Evolutionary conservation across 768 basidiomycete species (phyloP), one percentile per base, ranked within the genome.

Genomic region (Cyathus striatus): DNA sequence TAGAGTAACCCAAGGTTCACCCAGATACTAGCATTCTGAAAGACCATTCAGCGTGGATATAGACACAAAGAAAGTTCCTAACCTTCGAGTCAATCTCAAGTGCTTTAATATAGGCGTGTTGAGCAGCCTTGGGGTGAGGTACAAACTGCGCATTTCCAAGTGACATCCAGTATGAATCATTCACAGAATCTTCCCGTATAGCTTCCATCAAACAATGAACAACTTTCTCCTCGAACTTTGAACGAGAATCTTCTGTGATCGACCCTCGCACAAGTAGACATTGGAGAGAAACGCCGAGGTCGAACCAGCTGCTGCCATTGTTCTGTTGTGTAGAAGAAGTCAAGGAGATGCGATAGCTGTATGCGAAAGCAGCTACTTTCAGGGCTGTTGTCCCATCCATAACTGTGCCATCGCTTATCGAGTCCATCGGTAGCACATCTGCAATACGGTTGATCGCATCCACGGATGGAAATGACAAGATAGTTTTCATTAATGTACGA

Each of bases 81-180:
- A 88, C 90, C 73, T 95, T 95, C 0, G 78, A 62, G 57, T 97
- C 83, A 27, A 89, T 68, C 52, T 97, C 94, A 36, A 98, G 62
- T 4, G 93, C 86, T 45, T 79, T 86, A 56, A 97, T 81, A 53
- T 90, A 96, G 3, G 90, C 87, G 64, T 98, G 92, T 61, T 99
- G 95, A 2, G 90, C 83, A 1, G 79, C 69, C 51, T 81, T 85
- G 0, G 86, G 75, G 33, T 86, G 80, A 12, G 65, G 68, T 6
- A 73, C 53, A 53, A 91, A 87, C 45, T 83, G 70, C 13, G 85
- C 70, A 49, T 83, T 77, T 0, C 88, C 96, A 22, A 98, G 64
- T 1, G 88, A 81, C 49, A 77, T 75, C 96, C 96, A 99, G 53
- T 86, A 87, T 12, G 63, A 52, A 45, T 81, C 75, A 54, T 89